phyloP scores from a whole-genome alignment of 2,329 filamentous ascomycete species.

The Pseudocercospora pini-densiflorae region DNA sequence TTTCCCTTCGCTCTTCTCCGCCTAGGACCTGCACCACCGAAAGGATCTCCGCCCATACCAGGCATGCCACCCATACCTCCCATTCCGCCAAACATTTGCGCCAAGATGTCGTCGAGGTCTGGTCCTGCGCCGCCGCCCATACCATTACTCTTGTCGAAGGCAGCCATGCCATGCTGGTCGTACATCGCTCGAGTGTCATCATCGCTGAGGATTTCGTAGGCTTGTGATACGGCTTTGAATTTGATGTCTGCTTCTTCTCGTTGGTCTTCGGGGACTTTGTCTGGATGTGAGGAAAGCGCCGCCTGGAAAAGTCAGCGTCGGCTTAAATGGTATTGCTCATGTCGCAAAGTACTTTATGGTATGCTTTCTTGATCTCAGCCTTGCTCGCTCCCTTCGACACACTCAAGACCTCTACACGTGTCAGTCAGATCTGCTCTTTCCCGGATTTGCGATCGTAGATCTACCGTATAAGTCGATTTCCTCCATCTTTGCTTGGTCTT shows the following conservation, averaged over 20 bases:
- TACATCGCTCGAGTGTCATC: constrained; percentile 92
- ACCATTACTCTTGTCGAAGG: constrained; percentile 80
- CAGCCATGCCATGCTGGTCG: constrained; percentile 93
- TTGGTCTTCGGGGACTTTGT: constrained; percentile 89
- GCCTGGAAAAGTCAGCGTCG: constrained; percentile 23
- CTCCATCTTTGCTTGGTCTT: constrained; percentile 28
- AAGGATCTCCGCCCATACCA: constrained; percentile 46
- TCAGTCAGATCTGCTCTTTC: constrained; percentile 35
- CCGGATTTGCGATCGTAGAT: constrained; percentile 1
- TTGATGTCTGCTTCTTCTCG: constrained; percentile 83
- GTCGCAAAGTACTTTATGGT: constrained; percentile 73
- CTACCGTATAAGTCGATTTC: constrained; percentile 64
- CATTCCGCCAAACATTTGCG: constrained; percentile 85
- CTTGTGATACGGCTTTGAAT: constrained; percentile 92
- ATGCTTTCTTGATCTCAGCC: constrained; percentile 91
- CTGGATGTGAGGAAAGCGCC: constrained; percentile 83
- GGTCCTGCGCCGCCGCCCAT: constrained; percentile 69
- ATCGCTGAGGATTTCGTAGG: constrained; percentile 97
- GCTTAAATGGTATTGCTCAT: constrained; percentile 11
- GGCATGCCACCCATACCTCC: constrained; percentile 60
- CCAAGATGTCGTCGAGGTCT: constrained; percentile 90
- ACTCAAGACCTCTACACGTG: constrained; percentile 71
- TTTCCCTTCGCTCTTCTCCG: constrained; percentile 65
- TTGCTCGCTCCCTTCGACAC: constrained; percentile 73
- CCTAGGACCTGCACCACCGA: constrained; percentile 41